Percentiles rank a stretch among this genome's conserved stretches.
Conservation (phyloP, 2,329 filamentous ascomycete species). For the Diaporthe vaccinii region DNA sequence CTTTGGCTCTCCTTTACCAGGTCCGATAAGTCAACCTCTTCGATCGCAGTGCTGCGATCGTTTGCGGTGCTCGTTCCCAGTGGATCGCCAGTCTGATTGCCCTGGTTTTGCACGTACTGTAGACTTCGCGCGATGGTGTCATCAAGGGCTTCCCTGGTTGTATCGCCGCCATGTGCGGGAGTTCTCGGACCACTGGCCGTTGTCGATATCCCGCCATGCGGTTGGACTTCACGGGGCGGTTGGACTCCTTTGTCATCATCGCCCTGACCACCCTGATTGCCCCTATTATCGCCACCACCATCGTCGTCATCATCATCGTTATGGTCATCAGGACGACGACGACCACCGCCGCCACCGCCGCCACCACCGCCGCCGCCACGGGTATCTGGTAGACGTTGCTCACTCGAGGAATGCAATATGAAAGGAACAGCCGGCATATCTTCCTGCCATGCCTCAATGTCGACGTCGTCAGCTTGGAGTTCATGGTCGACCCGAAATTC, state of each 20-base stretch:
- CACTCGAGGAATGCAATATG: background rate
- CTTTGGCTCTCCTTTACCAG: background rate
- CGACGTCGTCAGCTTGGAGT: background rate
- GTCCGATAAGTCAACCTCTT: too few species aligned
- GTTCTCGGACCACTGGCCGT: background rate
- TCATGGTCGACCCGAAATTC: background rate
- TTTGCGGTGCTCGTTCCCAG: too few species aligned
- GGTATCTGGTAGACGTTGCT: background rate
- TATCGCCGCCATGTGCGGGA: background rate
- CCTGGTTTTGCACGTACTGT: too few species aligned
- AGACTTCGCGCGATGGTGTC: too few species aligned
- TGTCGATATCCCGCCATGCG: background rate
- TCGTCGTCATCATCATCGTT: background rate
- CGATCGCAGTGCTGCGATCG: too few species aligned
- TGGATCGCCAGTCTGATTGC: too few species aligned
- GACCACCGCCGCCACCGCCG: constrained; percentile 1
- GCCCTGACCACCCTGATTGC: background rate
- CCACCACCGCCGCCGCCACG: constrained; percentile 27
- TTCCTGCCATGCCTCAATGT: background rate
- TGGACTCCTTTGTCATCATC: background rate
- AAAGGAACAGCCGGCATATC: background rate
- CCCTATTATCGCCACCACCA: too few species aligned
- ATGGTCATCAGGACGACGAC: constrained; percentile 8
- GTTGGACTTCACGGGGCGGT: background rate
- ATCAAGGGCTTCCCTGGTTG: background rate